Base-by-base conservation (phyloP, 352 stramenopile species). In the Phytophthora pluvialis region DNA sequence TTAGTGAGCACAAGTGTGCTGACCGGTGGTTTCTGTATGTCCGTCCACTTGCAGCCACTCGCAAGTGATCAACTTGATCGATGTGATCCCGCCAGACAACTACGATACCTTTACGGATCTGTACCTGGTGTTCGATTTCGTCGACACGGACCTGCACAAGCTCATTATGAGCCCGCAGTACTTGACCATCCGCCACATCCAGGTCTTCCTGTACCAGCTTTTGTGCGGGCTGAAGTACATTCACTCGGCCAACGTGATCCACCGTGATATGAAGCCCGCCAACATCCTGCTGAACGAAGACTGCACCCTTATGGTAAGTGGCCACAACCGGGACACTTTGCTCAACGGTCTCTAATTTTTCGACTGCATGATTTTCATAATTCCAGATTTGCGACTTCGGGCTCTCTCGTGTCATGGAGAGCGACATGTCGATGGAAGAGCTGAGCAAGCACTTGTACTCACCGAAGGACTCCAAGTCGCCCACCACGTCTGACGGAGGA, bases 121-220 rank as follows among this genome's bases (percentile, higher is more conserved):
- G 42, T 98, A 98, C 75, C 80, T 98, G 28, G 89, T 98, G 48
- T 94, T 95, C 51, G 90, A 98, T 49, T 96, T 96, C 16, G 85
- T 98, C 50, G 93, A 98, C 71, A 98, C 92, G 26, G 94, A 98
- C 63, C 71, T 98, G 64, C 89, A 98, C 72, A 96, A 95, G 40
- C 86, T 98, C 52, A 98, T 98, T 60, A 97, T 97, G 77, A 95
- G 81, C 29, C 90, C 89, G 21, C 86, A 95, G 66, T 98, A 97
- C 71, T 74, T 98, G 49, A 98, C 89, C 0, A 97, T 98, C 53
- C 92, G 97, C 59, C 96, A 99, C 70, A 97, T 98, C 29, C 93
- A 98, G 78, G 97, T 98, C n/a, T 98, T 98, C 74, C 72, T 98
- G 56, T 98, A 98, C 72, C 95, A 99, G 68, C 72, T 98, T 38